Conservation (phyloP, 257 asterid genomes). For the Solanum arcanum region DNA sequence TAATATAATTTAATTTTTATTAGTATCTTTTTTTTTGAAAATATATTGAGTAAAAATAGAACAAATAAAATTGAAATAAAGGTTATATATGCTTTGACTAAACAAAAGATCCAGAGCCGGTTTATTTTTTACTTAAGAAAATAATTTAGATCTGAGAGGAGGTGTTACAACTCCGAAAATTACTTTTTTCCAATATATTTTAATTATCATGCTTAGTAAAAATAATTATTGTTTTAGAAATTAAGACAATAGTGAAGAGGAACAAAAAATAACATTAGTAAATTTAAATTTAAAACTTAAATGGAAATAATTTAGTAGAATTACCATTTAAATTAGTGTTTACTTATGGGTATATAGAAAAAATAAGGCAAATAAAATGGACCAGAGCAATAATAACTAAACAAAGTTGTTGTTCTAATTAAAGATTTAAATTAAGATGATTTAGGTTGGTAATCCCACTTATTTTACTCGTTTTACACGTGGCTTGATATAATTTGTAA, state of each 20-base stretch:
- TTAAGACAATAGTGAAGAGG: not conserved
- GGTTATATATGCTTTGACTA: not conserved
- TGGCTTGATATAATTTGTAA: not conserved
- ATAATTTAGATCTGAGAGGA: not conserved
- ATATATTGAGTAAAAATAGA: too few species aligned
- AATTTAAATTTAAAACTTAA: too few species aligned
- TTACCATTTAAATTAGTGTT: not conserved
- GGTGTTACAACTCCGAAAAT: not conserved
- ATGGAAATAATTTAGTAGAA: too few species aligned
- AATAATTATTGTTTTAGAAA: too few species aligned
- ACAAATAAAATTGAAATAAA: too few species aligned
- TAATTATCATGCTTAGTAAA: not conserved
- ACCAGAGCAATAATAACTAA: not conserved
- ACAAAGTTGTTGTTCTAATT: not conserved
- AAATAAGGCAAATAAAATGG: not conserved
- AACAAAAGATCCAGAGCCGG: not conserved
- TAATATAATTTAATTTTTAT: too few species aligned
- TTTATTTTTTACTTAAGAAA: not conserved
- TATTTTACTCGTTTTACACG: not conserved
- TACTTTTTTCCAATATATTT: too few species aligned
- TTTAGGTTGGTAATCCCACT: not conserved
- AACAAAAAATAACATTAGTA: too few species aligned
- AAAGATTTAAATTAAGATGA: not conserved
- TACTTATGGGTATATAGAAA: not conserved
- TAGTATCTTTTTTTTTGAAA: too few species aligned